These are phyloP conservation scores for Sechiopsis laciniata DNA, from an alignment of 306 rosid genomes.

Conservation along the genomic window DNA sequence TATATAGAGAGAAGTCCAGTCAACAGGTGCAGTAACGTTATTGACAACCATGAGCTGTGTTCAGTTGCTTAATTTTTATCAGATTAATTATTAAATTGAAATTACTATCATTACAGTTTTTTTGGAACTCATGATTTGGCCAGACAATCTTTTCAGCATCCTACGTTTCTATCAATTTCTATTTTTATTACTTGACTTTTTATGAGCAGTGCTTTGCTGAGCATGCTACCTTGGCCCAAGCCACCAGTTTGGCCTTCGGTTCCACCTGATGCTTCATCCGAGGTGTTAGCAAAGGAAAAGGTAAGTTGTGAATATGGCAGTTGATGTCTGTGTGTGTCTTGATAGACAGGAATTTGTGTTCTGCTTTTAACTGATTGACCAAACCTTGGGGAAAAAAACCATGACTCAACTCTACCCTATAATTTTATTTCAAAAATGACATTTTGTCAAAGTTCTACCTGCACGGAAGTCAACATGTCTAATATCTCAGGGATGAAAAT, in stretches of 20 bases:
- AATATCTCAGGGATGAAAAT: neutral
- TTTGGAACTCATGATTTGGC: neutral
- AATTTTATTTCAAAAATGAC: neutral
- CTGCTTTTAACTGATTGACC: neutral
- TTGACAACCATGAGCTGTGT: slow-evolving; percentile 6
- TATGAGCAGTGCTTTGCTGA: slow-evolving; percentile 72
- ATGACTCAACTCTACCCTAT: neutral
- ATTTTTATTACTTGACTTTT: slow-evolving; percentile 10
- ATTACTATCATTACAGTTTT: neutral
- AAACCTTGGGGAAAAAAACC: neutral
- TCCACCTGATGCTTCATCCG: slow-evolving; percentile 78
- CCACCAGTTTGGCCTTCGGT: slow-evolving; percentile 86
- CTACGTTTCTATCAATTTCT: slow-evolving; percentile 3
- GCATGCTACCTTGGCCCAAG: slow-evolving; percentile 99
- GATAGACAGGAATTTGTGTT: neutral
- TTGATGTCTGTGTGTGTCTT: neutral
- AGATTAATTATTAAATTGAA: slow-evolving; percentile 4
- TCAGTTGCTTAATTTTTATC: slow-evolving; percentile 10
- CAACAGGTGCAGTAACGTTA: slow-evolving; percentile 60
- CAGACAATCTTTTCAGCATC: neutral
- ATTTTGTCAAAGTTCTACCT: neutral
- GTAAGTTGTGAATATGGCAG: slow-evolving; percentile 35
- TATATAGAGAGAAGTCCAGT: slow-evolving; percentile 92
- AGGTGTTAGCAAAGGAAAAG: slow-evolving; percentile 89
- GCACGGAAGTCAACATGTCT: neutral